Percentiles rank a stretch among this genome's conserved stretches.
These are phyloP conservation scores for Penicillium sp. DNA, from an alignment of 2,329 filamentous ascomycete species.

Conservation along the genomic window DNA sequence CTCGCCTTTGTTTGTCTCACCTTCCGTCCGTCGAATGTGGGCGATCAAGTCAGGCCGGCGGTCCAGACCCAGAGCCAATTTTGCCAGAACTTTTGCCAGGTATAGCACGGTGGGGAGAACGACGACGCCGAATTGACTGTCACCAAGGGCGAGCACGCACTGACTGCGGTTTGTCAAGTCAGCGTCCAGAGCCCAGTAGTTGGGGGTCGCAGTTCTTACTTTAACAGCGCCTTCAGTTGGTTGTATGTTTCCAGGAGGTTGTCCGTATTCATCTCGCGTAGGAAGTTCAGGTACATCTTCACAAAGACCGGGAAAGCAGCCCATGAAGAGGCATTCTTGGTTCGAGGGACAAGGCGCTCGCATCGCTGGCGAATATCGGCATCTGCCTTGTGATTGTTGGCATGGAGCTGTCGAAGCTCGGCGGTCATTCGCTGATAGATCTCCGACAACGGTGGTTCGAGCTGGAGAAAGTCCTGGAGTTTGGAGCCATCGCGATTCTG, in stretches of 20 bases:
- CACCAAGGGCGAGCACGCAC: conserved; percentile 77
- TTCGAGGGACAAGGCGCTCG: conserved; percentile 63
- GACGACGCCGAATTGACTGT: conserved; percentile 76
- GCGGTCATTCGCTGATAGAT: conserved; percentile 68
- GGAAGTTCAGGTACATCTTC: conserved; percentile 76
- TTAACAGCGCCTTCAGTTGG: conserved; percentile 70
- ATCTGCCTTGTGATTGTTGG: conserved; percentile 49
- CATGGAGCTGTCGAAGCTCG: conserved; percentile 65
- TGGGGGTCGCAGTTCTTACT: conserved; percentile 55
- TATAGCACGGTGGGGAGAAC: conserved; percentile 82
- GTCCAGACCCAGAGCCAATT: conserved; percentile 81
- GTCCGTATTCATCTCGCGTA: conserved; percentile 76
- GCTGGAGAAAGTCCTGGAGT: conserved; percentile 70
- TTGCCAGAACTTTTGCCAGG: conserved; percentile 75
- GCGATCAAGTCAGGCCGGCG: conserved; percentile 75
- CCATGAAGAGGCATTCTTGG: conserved; percentile 70
- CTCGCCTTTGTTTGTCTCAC: conserved; percentile 53
- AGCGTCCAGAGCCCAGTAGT: neutral
- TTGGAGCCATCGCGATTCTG: conserved; percentile 63
- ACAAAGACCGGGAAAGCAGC: conserved; percentile 76
- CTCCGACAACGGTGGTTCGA: conserved; percentile 69
- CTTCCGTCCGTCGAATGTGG: conserved; percentile 53
- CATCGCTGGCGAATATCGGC: conserved; percentile 61
- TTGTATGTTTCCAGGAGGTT: conserved; percentile 76
- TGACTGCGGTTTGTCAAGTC: conserved; percentile 55